These are phyloP conservation scores for Nemania sp. DNA, from an alignment of 2,329 filamentous ascomycete genomes.

Conservation along the genomic window DNA sequence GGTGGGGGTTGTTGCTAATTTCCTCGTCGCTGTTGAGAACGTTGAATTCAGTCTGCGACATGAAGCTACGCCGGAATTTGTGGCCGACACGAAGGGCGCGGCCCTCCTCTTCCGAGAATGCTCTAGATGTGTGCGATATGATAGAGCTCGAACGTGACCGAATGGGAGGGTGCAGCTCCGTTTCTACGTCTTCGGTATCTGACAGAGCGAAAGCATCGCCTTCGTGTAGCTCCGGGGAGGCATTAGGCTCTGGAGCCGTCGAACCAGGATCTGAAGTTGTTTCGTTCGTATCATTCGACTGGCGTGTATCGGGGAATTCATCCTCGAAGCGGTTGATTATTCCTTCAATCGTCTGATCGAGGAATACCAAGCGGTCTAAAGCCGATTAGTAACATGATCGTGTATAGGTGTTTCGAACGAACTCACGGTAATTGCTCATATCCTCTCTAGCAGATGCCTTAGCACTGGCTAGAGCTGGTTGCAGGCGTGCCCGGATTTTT, in stretches of 20 bases:
- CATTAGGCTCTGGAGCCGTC: conserved; percentile 31
- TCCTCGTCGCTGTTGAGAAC: conserved; percentile 55
- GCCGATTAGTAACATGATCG: conserved; percentile 34
- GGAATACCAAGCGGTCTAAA: conserved; percentile 77
- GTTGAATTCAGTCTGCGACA: conserved; percentile 57
- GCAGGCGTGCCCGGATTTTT: conserved; percentile 82
- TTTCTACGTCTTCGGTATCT: conserved; percentile 54
- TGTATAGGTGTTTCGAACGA: not conserved
- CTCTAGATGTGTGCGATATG: conserved; percentile 54
- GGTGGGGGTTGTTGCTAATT: conserved; percentile 55
- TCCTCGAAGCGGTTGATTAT: conserved; percentile 97
- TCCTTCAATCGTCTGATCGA: conserved; percentile 83
- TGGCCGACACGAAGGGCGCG: conserved; percentile 60
- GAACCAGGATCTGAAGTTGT: conserved; percentile 34
- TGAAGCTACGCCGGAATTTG: conserved; percentile 58
- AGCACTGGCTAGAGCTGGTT: conserved; percentile 79
- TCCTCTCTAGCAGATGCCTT: conserved; percentile 72
- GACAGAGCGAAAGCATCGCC: conserved; percentile 48
- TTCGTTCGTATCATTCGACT: conserved; percentile 40
- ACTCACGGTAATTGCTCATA: conserved; percentile 72
- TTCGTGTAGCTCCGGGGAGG: conserved; percentile 41
- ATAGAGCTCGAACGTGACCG: conserved; percentile 59
- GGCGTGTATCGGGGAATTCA: conserved; percentile 88
- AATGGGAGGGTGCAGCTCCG: conserved; percentile 47
- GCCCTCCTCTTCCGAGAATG: conserved; percentile 61